Percentiles rank a stretch among this genome's conserved stretches.
Conservation (phyloP, 495 filamentous ascomycete genomes). For the Xylaria curta region DNA sequence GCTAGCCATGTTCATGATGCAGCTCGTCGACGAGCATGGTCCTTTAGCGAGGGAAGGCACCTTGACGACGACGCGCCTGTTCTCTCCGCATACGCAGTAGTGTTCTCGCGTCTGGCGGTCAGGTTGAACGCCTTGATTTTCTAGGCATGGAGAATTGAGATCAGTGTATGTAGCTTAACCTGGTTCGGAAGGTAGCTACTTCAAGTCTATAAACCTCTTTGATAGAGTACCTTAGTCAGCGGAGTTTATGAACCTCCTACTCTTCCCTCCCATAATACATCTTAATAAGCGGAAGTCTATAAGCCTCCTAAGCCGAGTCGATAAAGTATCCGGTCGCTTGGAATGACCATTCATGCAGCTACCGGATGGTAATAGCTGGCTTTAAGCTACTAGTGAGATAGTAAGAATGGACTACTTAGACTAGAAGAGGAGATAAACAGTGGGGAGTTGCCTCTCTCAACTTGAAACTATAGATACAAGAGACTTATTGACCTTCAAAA, state of each 20-base stretch:
- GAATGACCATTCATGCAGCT: no score
- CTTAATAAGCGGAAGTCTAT: background rate
- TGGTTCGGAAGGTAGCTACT: background rate
- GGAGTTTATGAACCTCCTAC: background rate
- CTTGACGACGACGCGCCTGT: background rate
- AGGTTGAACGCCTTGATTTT: background rate
- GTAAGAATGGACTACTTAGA: no score
- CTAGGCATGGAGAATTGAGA: background rate
- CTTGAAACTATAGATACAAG: background rate
- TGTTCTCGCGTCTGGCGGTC: background rate
- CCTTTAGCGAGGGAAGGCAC: background rate
- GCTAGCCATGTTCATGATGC: background rate
- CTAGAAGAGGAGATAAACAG: background rate
- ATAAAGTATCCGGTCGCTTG: no score
- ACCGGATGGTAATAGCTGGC: no score
- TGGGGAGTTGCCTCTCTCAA: background rate
- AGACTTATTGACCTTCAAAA: background rate
- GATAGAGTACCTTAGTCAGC: background rate
- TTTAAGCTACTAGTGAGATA: no score
- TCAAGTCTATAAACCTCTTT: background rate
- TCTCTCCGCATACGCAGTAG: background rate
- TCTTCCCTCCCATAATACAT: background rate
- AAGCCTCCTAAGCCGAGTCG: background rate
- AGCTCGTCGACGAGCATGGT: background rate
- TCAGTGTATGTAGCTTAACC: background rate